Evolutionary conservation across 352 stramenopile species (phyloP).

Genomic region (Pythium grandisporangium): DNA sequence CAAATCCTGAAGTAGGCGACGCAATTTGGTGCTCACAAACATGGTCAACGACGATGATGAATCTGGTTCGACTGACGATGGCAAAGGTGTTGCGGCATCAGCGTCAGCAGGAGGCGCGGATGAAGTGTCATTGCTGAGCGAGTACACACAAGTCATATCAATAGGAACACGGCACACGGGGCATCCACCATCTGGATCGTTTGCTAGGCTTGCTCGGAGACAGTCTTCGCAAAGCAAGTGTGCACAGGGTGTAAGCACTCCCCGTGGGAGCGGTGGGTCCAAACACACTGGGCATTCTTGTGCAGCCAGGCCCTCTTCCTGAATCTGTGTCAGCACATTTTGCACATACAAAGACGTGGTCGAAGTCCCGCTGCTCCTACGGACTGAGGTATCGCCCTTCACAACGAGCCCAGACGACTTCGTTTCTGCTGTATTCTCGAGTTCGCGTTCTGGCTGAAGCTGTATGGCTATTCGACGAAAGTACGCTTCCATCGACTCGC

Average conservation of each 20-base stretch:
- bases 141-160: constrained; percentile 50
- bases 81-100: constrained; percentile 3
- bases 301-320: constrained; percentile 58
- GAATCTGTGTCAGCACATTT: constrained; percentile 68
- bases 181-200: constrained; percentile 54
- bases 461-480: constrained; percentile 46
- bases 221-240: constrained; percentile 82
- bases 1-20: constrained; percentile 56
- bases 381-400: background rate
- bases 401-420: constrained; percentile 8
- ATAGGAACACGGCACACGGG: constrained; percentile 69
- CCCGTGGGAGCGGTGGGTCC: constrained; percentile 45
- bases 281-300: constrained; percentile 85
- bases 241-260: constrained; percentile 78
- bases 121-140: too few species aligned
- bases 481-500: constrained; percentile 49
- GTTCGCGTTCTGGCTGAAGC: too few species aligned
- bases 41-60: background rate
- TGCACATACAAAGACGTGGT: constrained; percentile 32
- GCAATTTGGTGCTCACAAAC: constrained; percentile 66
- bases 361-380: background rate
- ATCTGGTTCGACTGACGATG: constrained; percentile 2
- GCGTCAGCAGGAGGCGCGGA: too few species aligned
- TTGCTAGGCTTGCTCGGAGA: constrained; percentile 45
- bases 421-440: too few species aligned